A percentile compares a stretch with the other conserved stretches of the same genome.
Evolutionary conservation across 345 rosid genomes (phyloP).

Genomic region (Citropsis articulata): DNA sequence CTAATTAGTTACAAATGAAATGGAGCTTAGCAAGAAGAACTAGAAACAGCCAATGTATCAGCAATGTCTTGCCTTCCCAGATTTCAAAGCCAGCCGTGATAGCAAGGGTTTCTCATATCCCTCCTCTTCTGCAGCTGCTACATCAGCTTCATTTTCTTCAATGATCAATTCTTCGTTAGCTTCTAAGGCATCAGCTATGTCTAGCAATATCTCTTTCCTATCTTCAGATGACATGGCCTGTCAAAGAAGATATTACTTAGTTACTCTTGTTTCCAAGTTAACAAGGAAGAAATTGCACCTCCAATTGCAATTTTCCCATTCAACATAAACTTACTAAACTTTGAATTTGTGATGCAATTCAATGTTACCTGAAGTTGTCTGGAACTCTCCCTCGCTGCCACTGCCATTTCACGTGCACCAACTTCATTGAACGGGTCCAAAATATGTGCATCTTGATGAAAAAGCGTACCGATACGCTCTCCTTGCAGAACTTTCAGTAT

Average conservation of each 20-base stretch:
- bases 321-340: slow-evolving; percentile 5
- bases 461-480: slow-evolving; percentile 81
- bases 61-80: slow-evolving; percentile 66
- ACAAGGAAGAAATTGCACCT: not conserved
- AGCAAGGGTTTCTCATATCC: slow-evolving; percentile 81
- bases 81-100: slow-evolving; percentile 76
- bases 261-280: slow-evolving; percentile 8
- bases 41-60: not conserved
- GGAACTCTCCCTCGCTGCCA: slow-evolving; percentile 91
- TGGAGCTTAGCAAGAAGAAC: not conserved
- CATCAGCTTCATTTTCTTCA: slow-evolving; percentile 78
- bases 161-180: slow-evolving; percentile 65
- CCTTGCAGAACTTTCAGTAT: slow-evolving; percentile 86
- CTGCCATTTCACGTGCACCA: slow-evolving; percentile 79
- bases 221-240: slow-evolving; percentile 73
- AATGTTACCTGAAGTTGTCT: slow-evolving; percentile 77
- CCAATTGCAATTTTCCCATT: slow-evolving; percentile 10
- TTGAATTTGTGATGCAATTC: slow-evolving; percentile 1
- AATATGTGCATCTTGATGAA: slow-evolving; percentile 83
- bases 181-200: slow-evolving; percentile 80
- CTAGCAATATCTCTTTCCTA: slow-evolving; percentile 69
- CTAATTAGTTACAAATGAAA: not conserved
- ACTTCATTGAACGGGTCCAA: slow-evolving; percentile 61
- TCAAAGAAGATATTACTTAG: slow-evolving; percentile 18
- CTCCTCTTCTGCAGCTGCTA: slow-evolving; percentile 65